A percentile compares a stretch with the other conserved stretches of the same genome.
These are phyloP conservation scores for Pinus tabuliformis DNA, from an alignment of 75 land plant genomes.

Conservation along the genomic window DNA sequence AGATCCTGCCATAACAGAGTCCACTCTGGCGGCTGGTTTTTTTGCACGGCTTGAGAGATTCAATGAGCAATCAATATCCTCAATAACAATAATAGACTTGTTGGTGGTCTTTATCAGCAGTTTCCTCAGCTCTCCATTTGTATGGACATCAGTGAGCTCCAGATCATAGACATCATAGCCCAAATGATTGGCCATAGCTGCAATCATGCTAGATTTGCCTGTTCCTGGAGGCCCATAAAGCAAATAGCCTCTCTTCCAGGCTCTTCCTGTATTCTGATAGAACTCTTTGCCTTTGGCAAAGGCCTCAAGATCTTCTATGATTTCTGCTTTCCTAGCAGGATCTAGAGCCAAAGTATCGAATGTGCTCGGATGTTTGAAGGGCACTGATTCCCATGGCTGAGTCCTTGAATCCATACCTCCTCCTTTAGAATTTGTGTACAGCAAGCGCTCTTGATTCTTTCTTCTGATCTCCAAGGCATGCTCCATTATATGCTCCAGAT, in stretches of 20 bases:
- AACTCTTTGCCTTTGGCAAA: slow-evolving; percentile 60
- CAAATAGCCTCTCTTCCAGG: slow-evolving; percentile 90
- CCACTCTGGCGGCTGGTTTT: slow-evolving; percentile 9
- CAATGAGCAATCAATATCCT: slow-evolving; percentile 87
- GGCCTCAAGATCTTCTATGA: slow-evolving; percentile 67
- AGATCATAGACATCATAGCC: slow-evolving; percentile 84
- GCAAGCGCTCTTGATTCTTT: slow-evolving; percentile 46
- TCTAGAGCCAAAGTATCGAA: slow-evolving; percentile 87
- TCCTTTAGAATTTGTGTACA: slow-evolving; percentile 67
- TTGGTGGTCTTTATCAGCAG: slow-evolving; percentile 77
- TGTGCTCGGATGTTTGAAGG: slow-evolving; percentile 88
- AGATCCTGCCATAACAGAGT: neutral
- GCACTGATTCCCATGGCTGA: slow-evolving; percentile 80
- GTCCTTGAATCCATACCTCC: slow-evolving; percentile 56
- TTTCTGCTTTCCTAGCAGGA: slow-evolving; percentile 52
- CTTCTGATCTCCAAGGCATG: slow-evolving; percentile 43
- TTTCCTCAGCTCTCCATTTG: slow-evolving; percentile 78
- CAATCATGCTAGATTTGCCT: slow-evolving; percentile 94
- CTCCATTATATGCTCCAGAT: slow-evolving; percentile 65
- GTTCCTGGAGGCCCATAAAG: slow-evolving; percentile 93
- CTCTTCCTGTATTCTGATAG: slow-evolving; percentile 73
- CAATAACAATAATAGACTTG: slow-evolving; percentile 85
- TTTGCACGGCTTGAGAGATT: slow-evolving; percentile 22
- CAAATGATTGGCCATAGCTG: slow-evolving; percentile 86
- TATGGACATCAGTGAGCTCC: slow-evolving; percentile 78